phyloP scores from a whole-genome alignment of 805 yeast genomes.

The Kluyveromyces siamensis region DNA sequence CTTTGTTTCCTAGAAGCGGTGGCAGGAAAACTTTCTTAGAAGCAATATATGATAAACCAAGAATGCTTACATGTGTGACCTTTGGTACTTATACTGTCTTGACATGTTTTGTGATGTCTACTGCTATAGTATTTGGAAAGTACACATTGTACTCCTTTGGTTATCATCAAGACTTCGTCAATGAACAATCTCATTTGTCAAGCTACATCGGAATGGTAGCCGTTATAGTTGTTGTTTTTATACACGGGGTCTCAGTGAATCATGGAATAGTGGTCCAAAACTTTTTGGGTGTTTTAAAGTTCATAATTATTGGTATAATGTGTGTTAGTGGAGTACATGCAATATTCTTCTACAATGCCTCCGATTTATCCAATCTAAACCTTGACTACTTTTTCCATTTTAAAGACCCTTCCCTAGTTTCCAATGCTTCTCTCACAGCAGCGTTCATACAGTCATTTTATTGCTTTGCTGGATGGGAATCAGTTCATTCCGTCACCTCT shows the following conservation, averaged over 20 bases:
- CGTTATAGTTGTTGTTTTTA: conserved; percentile 28
- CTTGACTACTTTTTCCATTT: conserved; percentile 26
- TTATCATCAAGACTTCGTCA: conserved; percentile 30
- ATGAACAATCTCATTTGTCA: conserved; percentile 30
- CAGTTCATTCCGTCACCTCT: conserved; percentile 51
- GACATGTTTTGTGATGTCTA: conserved; percentile 48
- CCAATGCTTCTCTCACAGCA: conserved; percentile 40
- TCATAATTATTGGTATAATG: conserved; percentile 45
- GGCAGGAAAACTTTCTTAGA: conserved; percentile 70
- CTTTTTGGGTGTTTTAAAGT: conserved; percentile 51
- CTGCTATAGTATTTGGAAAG: conserved; percentile 54
- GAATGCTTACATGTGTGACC: conserved; percentile 42
- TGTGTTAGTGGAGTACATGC: conserved; percentile 51
- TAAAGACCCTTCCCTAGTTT: conserved; percentile 25
- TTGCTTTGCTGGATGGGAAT: conserved; percentile 56
- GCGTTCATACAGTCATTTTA: conserved; percentile 51
- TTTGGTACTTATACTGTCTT: conserved; percentile 40
- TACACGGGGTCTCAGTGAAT: conserved; percentile 53
- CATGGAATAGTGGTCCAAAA: conserved; percentile 57
- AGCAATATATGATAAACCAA: conserved; percentile 54
- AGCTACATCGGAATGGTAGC: conserved; percentile 36
- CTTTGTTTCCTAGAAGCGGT: conserved; percentile 64
- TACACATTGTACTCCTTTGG: conserved; percentile 41
- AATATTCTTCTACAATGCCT: conserved; percentile 33
- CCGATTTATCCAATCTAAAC: conserved; percentile 5